Evolutionary conservation across 371 early-diverging fungal species (phyloP), one percentile per base, ranked within the genome.

Genomic region (Choanephora cucurbitarum): DNA sequence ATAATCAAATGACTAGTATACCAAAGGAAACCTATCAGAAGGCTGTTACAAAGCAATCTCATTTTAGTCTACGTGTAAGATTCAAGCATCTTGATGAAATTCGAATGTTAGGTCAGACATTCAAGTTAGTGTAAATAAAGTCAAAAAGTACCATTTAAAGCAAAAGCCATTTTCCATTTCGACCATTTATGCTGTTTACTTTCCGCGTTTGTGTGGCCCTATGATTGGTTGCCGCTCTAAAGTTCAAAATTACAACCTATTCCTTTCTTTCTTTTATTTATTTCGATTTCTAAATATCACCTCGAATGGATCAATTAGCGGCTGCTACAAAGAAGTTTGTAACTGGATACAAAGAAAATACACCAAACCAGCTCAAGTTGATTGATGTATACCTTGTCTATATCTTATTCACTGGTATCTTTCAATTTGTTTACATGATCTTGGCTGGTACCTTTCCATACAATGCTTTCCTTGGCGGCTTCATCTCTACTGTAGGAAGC

Each of bases 391-490:
- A 95, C 79, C 84, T 98, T 71, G 89, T 81, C 5, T 93, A 87
- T 71, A 88, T 93, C 57, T 81, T 96, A 64, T 55, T 86, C 33
- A 87, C 92, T 21, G 98, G 97, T 39, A 75, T 95, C 51, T 64
- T 91, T 33, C 97, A 96, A 76, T 94, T 97, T 60, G 68, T 86
- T 15, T 96, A 98, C 69, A 85, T 91, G 60, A 53, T 84, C 1
- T 51, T 94, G 14, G 95, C 78, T 5, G 96, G 96, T 52, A 90
- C 91, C 28, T 96, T 85, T 67, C 98, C 98, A n/a, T 97, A 94
- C 77, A 97, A 97, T 75, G 91, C 97, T 21, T 97, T 97, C 72
- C 72, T 98, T 60, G 91, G 96, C 11, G 95, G 94, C 17, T 98
- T 98, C 76, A 90, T 90, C 60, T 86, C 91, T 4, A 89, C 92